A percentile compares a stretch with the other conserved stretches of the same genome.
Evolutionary conservation across 1,284 basidiomycete species (phyloP).

Genomic region (Rhodotorula sp.): DNA sequence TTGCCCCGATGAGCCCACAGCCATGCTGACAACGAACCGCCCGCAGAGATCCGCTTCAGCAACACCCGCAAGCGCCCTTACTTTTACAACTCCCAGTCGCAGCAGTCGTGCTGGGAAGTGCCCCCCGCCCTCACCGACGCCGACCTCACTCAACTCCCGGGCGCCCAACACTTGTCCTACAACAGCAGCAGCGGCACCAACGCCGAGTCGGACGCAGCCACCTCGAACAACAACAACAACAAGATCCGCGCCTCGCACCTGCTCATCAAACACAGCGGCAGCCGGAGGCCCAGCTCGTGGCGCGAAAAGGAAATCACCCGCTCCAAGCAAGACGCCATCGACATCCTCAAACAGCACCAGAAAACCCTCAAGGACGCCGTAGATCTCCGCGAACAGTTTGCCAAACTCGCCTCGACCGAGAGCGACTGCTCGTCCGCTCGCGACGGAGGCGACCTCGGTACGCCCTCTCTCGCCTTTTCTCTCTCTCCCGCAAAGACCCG

Average conservation of each 20-base stretch:
- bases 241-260: slow-evolving; percentile 92
- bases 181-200: slow-evolving; percentile 33
- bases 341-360: slow-evolving; percentile 66
- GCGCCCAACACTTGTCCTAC: slow-evolving; percentile 60
- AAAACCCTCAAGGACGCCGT: slow-evolving; percentile 45
- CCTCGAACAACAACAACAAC: slow-evolving; percentile 45
- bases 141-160: slow-evolving; percentile 65
- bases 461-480: not conserved
- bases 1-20: not conserved
- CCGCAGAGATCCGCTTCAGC: slow-evolving; percentile 71
- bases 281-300: slow-evolving; percentile 85
- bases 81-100: slow-evolving; percentile 75
- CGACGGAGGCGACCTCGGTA: slow-evolving; percentile 72
- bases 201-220: not conserved
- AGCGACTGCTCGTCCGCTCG: slow-evolving; percentile 85
- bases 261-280: slow-evolving; percentile 85
- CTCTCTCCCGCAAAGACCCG: not conserved
- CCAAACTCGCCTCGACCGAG: slow-evolving; percentile 66
- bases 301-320: slow-evolving; percentile 63
- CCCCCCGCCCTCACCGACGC: slow-evolving; percentile 66
- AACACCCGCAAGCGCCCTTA: slow-evolving; percentile 76
- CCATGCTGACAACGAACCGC: not conserved
- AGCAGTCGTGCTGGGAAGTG: slow-evolving; percentile 77
- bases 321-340: slow-evolving; percentile 67
- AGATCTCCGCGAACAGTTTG: slow-evolving; percentile 59